Conservation (phyloP, 2,329 filamentous ascomycete genomes). For the Trichothecium sympodiale region DNA sequence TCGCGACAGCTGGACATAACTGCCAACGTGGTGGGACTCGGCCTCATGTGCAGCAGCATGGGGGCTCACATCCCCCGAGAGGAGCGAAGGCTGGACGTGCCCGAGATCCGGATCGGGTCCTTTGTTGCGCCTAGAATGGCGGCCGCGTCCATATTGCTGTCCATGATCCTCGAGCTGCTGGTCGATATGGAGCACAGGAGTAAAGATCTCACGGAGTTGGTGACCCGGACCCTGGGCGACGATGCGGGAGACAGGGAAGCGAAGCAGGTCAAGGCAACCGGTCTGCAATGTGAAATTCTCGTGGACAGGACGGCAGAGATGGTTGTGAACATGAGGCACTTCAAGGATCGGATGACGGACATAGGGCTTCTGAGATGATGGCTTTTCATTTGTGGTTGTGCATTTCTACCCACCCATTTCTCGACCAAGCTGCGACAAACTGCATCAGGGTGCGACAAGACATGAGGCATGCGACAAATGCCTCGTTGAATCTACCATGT, state of each 20-base stretch:
- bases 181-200: conserved; percentile 8
- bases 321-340: conserved; percentile 8
- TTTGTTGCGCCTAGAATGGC: conserved; percentile 21
- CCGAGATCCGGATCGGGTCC: conserved; percentile 28
- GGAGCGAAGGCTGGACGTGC: conserved; percentile 23
- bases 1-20: conserved; percentile 23
- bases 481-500: too few species aligned
- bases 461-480: too few species aligned
- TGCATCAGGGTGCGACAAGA: too few species aligned
- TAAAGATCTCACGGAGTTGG: conserved; percentile 6
- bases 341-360: conserved; percentile 2
- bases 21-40: conserved; percentile 19
- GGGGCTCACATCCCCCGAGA: conserved; percentile 14
- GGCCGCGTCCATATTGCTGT: conserved; percentile 20
- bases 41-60: conserved; percentile 19
- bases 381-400: too few species aligned
- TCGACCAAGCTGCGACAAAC: too few species aligned
- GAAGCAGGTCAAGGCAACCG: conserved; percentile 11
- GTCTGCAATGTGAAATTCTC: conserved; percentile 16
- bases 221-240: too few species aligned
- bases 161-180: conserved; percentile 20
- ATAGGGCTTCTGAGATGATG: neutral
- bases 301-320: conserved; percentile 10
- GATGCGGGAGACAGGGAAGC: too few species aligned
- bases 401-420: too few species aligned